These are phyloP conservation scores for Daedalea quercina DNA, from an alignment of 768 basidiomycete genomes.

Conservation along the genomic window DNA sequence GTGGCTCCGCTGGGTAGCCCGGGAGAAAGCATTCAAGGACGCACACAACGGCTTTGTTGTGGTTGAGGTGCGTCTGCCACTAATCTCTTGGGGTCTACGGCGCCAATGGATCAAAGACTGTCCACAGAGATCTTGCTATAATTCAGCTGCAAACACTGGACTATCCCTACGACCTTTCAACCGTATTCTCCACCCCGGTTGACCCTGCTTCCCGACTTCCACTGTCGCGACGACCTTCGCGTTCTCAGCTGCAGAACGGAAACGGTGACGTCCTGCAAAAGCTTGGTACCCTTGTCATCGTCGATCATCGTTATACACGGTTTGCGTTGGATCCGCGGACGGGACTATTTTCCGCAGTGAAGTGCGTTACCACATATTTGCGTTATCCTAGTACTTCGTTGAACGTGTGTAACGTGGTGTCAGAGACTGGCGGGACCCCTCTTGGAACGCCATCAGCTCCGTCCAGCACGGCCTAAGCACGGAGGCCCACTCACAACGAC, in stretches of 20 bases:
- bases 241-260: slow-evolving; percentile 12
- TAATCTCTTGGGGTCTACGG: slow-evolving; percentile 4
- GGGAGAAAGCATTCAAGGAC: slow-evolving; percentile 76
- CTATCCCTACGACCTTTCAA: slow-evolving; percentile 75
- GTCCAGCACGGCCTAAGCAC: slow-evolving; percentile 62
- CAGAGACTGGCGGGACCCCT: slow-evolving; percentile 88
- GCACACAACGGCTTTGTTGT: slow-evolving; percentile 70
- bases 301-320: slow-evolving; percentile 91
- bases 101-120: slow-evolving; percentile 48
- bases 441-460: slow-evolving; percentile 54
- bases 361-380: slow-evolving; percentile 37
- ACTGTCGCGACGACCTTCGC: slow-evolving; percentile 8
- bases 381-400: background rate
- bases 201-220: slow-evolving; percentile 11
- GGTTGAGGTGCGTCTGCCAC: slow-evolving; percentile 64
- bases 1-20: slow-evolving; percentile 86
- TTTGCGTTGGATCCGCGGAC: slow-evolving; percentile 82
- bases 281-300: slow-evolving; percentile 51
- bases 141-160: slow-evolving; percentile 60
- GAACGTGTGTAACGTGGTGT: background rate
- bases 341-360: slow-evolving; percentile 76
- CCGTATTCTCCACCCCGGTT: slow-evolving; percentile 54
- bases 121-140: slow-evolving; percentile 75
- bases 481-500: slow-evolving; percentile 53
- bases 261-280: slow-evolving; percentile 26